Conservation (phyloP, 352 stramenopile genomes). For the Phytophthora hibernalis region DNA sequence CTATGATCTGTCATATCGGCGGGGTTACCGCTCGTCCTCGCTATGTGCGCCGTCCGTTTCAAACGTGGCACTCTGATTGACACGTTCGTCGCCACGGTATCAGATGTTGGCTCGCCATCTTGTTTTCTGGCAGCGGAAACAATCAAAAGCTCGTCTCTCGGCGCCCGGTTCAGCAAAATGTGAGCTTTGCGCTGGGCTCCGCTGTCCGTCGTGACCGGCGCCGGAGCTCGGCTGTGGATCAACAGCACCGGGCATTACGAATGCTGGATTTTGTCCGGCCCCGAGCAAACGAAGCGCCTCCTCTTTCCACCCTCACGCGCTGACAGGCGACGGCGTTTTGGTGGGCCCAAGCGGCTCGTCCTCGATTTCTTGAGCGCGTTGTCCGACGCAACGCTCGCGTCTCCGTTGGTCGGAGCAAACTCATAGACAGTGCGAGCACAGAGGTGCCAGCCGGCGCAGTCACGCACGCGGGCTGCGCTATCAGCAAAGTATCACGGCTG, state of each 20-base stretch:
- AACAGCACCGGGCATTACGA: conserved; percentile 36
- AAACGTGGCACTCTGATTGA: conserved; percentile 31
- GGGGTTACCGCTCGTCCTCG: conserved; percentile 22
- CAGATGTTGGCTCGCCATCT: conserved; percentile 27
- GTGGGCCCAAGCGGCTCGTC: conserved; percentile 2
- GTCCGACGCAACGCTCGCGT: conserved; percentile 24
- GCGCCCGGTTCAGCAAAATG: conserved; percentile 28
- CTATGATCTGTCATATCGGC: conserved; percentile 4
- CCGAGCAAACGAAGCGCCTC: conserved; percentile 16
- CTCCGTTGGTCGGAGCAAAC: conserved; percentile 33
- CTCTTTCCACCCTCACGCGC: conserved; percentile 24
- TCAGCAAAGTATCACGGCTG: conserved; percentile 45
- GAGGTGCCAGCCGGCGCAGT: conserved; percentile 31
- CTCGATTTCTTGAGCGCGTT: conserved; percentile 23
- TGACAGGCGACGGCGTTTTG: conserved; percentile 19
- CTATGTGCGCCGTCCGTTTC: conserved; percentile 18
- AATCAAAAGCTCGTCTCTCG: conserved; percentile 15
- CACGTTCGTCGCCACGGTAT: conserved; percentile 31
- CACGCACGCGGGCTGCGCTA: conserved; percentile 32
- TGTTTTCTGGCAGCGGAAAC: conserved; percentile 30
- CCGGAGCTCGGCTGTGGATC: conserved; percentile 16
- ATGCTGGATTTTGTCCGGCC: conserved; percentile 39
- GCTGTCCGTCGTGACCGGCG: conserved; percentile 20
- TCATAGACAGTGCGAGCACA: conserved; percentile 42
- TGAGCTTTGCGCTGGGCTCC: conserved; percentile 5